phyloP scores from a whole-genome alignment of 352 stramenopile species.

The Pythium inflatum region DNA sequence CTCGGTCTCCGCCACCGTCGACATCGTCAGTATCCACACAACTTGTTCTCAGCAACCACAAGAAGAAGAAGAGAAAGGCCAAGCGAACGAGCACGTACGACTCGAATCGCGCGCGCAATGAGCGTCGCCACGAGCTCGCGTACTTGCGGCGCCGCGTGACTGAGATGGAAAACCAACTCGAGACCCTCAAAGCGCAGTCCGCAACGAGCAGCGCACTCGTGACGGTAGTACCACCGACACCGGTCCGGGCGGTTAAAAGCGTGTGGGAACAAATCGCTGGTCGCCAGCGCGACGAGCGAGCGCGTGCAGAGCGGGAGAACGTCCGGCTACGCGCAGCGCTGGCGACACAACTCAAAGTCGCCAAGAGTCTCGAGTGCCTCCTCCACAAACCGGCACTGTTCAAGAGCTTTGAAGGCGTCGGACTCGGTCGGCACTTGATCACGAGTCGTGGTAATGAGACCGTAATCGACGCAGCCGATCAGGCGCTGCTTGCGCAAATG shows the following conservation, averaged over 20 bases:
- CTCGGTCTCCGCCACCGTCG: no score
- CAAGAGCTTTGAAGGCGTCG: conserved; percentile 23
- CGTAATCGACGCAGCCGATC: not conserved
- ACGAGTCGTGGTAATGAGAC: not conserved
- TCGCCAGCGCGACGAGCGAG: conserved; percentile 19
- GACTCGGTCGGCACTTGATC: conserved; percentile 15
- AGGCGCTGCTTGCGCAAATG: conserved; percentile 13
- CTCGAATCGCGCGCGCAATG: conserved; percentile 30
- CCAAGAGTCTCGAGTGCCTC: conserved; percentile 42
- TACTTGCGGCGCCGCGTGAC: conserved; percentile 23
- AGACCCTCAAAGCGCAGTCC: no score
- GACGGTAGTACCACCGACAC: not conserved
- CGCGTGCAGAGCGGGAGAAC: conserved; percentile 45
- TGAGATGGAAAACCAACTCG: conserved; percentile 24
- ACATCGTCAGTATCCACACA: no score
- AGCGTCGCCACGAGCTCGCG: conserved; percentile 27
- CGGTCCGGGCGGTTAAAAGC: not conserved
- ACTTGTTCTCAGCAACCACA: no score
- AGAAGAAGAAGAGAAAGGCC: no score
- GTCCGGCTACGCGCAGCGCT: conserved; percentile 47
- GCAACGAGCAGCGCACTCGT: no score
- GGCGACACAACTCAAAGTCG: conserved; percentile 48
- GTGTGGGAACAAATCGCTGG: conserved; percentile 31
- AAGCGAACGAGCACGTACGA: conserved; percentile 16
- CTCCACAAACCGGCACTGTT: conserved; percentile 30